phyloP scores from a whole-genome alignment of 495 filamentous ascomycete genomes.

The Penicillium lagena region DNA sequence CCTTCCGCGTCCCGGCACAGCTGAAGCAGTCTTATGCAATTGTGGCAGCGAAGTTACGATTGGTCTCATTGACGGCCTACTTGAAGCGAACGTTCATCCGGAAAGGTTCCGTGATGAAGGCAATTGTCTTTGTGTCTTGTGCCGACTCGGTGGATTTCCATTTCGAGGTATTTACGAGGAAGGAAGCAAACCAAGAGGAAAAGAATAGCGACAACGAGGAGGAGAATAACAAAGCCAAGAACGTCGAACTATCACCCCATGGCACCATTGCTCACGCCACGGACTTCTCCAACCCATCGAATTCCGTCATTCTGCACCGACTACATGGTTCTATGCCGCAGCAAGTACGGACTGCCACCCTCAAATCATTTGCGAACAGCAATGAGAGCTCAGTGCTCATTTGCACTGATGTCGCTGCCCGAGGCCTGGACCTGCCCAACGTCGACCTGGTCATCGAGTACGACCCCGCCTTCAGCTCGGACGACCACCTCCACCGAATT shows the following conservation, averaged over 20 bases:
- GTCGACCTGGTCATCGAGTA: slow-evolving; percentile 93
- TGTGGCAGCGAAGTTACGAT: slow-evolving; percentile 78
- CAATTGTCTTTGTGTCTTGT: slow-evolving; percentile 93
- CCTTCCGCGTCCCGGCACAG: slow-evolving; percentile 84
- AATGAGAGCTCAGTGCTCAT: slow-evolving; percentile 68
- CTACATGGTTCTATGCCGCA: slow-evolving; percentile 94
- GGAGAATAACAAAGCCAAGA: slow-evolving; percentile 14
- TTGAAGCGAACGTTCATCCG: slow-evolving; percentile 81
- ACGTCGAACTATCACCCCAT: slow-evolving; percentile 24
- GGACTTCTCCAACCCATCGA: slow-evolving; percentile 42
- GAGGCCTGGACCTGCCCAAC: slow-evolving; percentile 88
- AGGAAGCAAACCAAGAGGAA: slow-evolving; percentile 23
- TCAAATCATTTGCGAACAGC: slow-evolving; percentile 65
- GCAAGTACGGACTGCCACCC: slow-evolving; percentile 74
- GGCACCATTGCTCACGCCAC: slow-evolving; percentile 46
- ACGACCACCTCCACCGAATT: slow-evolving; percentile 90
- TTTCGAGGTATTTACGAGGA: slow-evolving; percentile 73
- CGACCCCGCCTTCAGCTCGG: slow-evolving; percentile 83
- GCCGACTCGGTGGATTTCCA: slow-evolving; percentile 96
- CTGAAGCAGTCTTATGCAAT: slow-evolving; percentile 85
- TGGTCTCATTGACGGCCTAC: slow-evolving; percentile 78
- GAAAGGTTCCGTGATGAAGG: slow-evolving; percentile 84
- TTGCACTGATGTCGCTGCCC: slow-evolving; percentile 91
- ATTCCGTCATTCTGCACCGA: slow-evolving; percentile 65
- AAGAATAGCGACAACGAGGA: slow-evolving; percentile 17